These are phyloP conservation scores for Pterocarpus macrocarpus DNA, from an alignment of 306 rosid species.

Conservation along the genomic window DNA sequence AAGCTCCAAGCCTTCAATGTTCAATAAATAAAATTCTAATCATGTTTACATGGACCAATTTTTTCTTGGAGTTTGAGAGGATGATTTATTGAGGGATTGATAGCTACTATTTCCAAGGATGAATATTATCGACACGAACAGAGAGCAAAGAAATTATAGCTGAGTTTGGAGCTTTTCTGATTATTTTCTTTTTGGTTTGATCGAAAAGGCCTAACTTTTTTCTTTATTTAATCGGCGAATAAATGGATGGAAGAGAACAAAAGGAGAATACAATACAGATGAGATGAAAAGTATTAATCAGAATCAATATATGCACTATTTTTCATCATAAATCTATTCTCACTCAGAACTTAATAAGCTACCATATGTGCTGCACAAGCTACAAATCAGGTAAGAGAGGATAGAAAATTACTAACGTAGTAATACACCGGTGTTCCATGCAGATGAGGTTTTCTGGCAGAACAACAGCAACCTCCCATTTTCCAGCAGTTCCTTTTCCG, in stretches of 20 bases:
- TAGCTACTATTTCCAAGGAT: neutral
- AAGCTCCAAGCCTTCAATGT: conserved; percentile 10
- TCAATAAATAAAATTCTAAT: neutral
- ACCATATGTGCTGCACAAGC: conserved; percentile 22
- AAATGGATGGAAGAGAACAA: neutral
- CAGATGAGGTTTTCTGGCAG: conserved; percentile 80
- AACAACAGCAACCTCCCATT: conserved; percentile 98
- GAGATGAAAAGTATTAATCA: neutral
- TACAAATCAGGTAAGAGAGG: conserved; percentile 36
- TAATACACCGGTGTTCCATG: conserved; percentile 81
- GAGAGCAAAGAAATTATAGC: neutral
- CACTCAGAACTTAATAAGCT: conserved; percentile 5
- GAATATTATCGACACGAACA: neutral
- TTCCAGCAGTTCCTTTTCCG: conserved; percentile 42
- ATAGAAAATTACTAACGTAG: conserved; percentile 71
- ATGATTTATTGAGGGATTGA: neutral
- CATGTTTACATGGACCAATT: neutral
- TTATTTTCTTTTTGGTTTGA: neutral
- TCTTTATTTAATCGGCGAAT: neutral
- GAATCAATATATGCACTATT: conserved; percentile 30
- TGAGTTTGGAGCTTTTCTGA: neutral
- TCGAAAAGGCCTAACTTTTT: neutral
- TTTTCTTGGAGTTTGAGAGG: conserved; percentile 20
- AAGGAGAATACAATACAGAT: neutral
- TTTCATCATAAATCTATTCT: conserved; percentile 6